Evolutionary conservation across 73 alveolate species (phyloP), one percentile per base, ranked within the genome.

Genomic region (Durusdinium trenchii): DNA sequence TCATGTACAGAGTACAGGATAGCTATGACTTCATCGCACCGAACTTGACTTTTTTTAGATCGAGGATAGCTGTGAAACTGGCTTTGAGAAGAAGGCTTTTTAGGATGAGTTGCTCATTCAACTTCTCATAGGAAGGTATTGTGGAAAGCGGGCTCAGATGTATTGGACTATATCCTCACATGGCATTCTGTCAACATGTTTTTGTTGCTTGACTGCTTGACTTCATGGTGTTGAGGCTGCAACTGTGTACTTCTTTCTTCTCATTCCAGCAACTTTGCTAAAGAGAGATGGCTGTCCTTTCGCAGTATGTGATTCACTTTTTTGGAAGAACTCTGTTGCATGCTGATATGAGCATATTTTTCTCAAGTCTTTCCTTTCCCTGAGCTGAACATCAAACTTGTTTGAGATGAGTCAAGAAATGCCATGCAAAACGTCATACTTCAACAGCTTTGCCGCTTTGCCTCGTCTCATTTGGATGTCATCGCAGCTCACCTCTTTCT

Each of bases 1-100:
- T 94, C 93, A 94, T 94, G 99, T 94, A 94, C 99, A 57, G 99
- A 45, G 99, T 94, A 61, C 99, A 94, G 84, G 99, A 94, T 94
- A 52, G 94, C 61, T 73, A 78, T 38, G 83, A 76, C 99, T 94
- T 91, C 75, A 54, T 71, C 5, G 98, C 78, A 36, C 6, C 64
- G 45, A 35, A n/a, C 50, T 14, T 0, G 32, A 7, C 36, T 60
- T 40, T 40, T 75, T 14, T 14, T 23, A 18, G 5, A 0, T 9
- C 32, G 64, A 42, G 36, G 90, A 38, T 6, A 30, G 62, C 43
- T 45, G 40, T 43, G 43, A 14, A 52, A n/a, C 26, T n/a, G 14
- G 18, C 30, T 23, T 60, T 23, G 4, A 60, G 30, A 23, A 60
- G 30, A 32, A 1, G 7, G 73, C 18, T 32, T 2, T 32, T 60